Base-by-base conservation (phyloP, 768 basidiomycete genomes). In the Dacryopinax spathularia region DNA sequence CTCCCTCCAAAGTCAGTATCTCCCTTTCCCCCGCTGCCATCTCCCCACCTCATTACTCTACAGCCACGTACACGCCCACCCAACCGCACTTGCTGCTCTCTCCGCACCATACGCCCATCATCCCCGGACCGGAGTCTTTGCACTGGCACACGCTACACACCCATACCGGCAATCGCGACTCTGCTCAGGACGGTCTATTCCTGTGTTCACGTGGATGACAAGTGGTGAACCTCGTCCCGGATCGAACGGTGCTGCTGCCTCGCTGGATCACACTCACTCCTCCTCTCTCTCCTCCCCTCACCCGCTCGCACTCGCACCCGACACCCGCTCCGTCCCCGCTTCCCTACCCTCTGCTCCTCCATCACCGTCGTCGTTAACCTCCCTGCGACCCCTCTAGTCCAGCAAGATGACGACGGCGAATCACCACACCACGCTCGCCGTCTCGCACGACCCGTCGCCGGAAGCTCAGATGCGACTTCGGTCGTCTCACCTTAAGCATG, bases 211-310 rank as follows among this genome's bases (percentile, higher is more conserved):
- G 48, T 56, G 48, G 25, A 56, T 56, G 48, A 10, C 6, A 15
- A 15, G 48, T 56, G 48, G 13, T 56, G 48, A 56, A 56, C 48
- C 48, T 56, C 48, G 10, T 10, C 48, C 48, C 48, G 48, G 48
- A 10, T 56, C 48, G 31, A 15, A 56, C 48, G 48, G 13, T 20
- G 25, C 48, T 56, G 48, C 48, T 56, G 48, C 48, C 48, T 56
- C 29, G 48, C 48, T 56, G 48, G 48, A 56, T 56, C 48, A 56
- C 48, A 56, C 48, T 56, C 48, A 3, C 48, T 31, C 29, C 48
- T 56, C 48, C 29, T 31, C 29, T 31, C 48, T 56, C 20, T 56
- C 48, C 48, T 31, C 48, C 22, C 48, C 48, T 15, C 48, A 56
- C 18, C 48, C 29, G 10, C 48, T 29, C 48, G n/a, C 48, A 27